These are phyloP conservation scores for Pseudisothecium myosuroides DNA, from an alignment of 225 moss, liverwort and hornwort genomes.

Conservation along the genomic window DNA sequence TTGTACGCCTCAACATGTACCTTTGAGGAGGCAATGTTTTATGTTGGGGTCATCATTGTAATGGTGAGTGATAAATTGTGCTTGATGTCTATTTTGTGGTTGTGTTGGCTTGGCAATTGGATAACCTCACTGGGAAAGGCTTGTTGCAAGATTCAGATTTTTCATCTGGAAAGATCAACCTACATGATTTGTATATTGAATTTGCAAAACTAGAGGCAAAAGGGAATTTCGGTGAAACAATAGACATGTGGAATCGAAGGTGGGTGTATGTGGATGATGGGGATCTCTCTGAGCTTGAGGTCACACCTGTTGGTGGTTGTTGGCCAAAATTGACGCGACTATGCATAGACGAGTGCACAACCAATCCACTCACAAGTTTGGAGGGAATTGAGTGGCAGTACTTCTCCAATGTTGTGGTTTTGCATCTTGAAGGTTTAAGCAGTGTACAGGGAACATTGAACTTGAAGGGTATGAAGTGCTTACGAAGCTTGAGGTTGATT, in stretches of 20 bases:
- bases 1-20: rapidly evolving
- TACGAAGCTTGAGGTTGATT: rapidly evolving
- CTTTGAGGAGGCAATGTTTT: background rate
- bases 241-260: background rate
- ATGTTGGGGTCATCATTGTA: too few relatives aligned
- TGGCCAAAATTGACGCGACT: background rate
- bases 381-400: background rate
- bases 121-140: background rate
- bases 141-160: background rate
- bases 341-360: too few relatives aligned
- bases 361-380: background rate
- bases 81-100: background rate
- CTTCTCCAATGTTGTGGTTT: background rate
- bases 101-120: background rate
- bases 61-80: background rate
- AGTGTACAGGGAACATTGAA: background rate
- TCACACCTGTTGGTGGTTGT: background rate
- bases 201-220: background rate
- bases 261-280: background rate
- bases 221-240: background rate
- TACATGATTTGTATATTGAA: background rate
- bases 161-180: background rate
- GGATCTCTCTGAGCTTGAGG: background rate
- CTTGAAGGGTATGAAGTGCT: background rate
- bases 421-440: rapidly evolving